Evolutionary conservation across 164 flowering plant species (phyloP).

Genomic region (Dillenia suffruticosa): DNA sequence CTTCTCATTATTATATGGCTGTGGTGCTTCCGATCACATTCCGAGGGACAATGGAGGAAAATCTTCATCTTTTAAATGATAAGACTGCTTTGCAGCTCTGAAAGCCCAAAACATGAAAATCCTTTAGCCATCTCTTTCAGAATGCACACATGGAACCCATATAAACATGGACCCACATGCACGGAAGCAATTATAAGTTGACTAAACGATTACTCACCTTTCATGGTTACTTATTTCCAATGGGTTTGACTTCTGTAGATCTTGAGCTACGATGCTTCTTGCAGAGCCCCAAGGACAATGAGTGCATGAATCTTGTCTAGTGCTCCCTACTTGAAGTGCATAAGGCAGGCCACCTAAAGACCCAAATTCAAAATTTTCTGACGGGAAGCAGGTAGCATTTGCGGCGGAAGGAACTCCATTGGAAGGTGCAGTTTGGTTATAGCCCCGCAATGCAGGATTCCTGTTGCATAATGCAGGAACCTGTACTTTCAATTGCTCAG

Average conservation of each 20-base stretch:
- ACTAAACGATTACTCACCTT: conserved; percentile 27
- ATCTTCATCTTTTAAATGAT: conserved; percentile 52
- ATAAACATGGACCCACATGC: background rate
- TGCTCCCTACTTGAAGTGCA: conserved; percentile 14
- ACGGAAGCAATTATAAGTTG: background rate
- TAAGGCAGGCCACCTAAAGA: conserved; percentile 17
- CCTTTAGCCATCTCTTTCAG: conserved; percentile 4
- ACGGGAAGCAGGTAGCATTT: conserved; percentile 23
- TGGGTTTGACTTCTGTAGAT: conserved; percentile 18
- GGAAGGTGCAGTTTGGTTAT: background rate
- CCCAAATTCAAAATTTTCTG: conserved; percentile 38
- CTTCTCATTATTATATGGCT: no score
- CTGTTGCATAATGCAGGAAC: conserved; percentile 13
- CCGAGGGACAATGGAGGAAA: conserved; percentile 45
- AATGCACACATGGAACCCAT: background rate
- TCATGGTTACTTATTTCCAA: conserved; percentile 21
- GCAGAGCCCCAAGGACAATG: conserved; percentile 2
- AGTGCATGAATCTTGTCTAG: conserved; percentile 11
- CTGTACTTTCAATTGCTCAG: conserved; percentile 17
- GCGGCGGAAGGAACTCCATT: conserved; percentile 14
- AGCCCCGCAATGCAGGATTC: conserved; percentile 7
- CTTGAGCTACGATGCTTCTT: background rate
- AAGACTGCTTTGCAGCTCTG: conserved; percentile 35
- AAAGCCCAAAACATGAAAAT: conserved; percentile 6
- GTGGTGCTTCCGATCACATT: no score